Conservation (phyloP, 2,329 filamentous ascomycete genomes). For the Sodiomyces alkalinus region DNA sequence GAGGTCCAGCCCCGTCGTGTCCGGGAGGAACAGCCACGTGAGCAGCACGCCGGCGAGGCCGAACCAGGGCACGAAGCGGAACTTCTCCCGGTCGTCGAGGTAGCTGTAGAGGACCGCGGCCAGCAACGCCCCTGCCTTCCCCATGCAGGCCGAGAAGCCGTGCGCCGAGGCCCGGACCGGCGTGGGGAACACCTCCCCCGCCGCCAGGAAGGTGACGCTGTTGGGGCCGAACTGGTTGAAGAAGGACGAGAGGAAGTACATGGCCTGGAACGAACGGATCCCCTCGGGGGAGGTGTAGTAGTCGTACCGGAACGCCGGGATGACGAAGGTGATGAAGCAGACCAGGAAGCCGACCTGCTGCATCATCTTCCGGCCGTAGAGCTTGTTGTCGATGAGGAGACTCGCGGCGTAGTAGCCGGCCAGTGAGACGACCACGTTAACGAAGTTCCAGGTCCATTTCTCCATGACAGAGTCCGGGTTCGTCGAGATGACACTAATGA, state of each 20-base stretch:
- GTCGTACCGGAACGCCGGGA: constrained; percentile 76
- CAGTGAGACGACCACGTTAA: constrained; percentile 79
- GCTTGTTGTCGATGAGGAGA: constrained; percentile 85
- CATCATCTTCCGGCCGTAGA: constrained; percentile 94
- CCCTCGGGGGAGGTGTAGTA: constrained; percentile 61
- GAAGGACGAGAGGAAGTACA: constrained; percentile 96
- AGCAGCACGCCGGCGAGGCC: constrained; percentile 74
- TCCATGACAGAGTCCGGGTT: constrained; percentile 61
- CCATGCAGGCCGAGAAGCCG: constrained; percentile 82
- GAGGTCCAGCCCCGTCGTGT: constrained; percentile 89
- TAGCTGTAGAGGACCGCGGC: constrained; percentile 91
- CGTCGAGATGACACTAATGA: constrained; percentile 69
- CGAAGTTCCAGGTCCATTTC: constrained; percentile 81
- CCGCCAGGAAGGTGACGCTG: constrained; percentile 88
- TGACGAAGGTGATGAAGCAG: constrained; percentile 85
- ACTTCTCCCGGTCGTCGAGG: constrained; percentile 71
- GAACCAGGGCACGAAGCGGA: constrained; percentile 91
- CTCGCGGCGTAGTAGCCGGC: constrained; percentile 82
- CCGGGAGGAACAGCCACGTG: constrained; percentile 78
- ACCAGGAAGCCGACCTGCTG: constrained; percentile 86
- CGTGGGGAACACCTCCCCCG: constrained; percentile 91
- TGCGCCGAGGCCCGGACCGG: constrained; percentile 87
- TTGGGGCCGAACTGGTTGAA: constrained; percentile 99
- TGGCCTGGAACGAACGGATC: constrained; percentile 85
- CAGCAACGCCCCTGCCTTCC: constrained; percentile 76